Percentiles rank a stretch among this genome's conserved stretches.
phyloP scores from a whole-genome alignment of 805 yeast genomes.

The Zygosaccharomyces bailii region DNA sequence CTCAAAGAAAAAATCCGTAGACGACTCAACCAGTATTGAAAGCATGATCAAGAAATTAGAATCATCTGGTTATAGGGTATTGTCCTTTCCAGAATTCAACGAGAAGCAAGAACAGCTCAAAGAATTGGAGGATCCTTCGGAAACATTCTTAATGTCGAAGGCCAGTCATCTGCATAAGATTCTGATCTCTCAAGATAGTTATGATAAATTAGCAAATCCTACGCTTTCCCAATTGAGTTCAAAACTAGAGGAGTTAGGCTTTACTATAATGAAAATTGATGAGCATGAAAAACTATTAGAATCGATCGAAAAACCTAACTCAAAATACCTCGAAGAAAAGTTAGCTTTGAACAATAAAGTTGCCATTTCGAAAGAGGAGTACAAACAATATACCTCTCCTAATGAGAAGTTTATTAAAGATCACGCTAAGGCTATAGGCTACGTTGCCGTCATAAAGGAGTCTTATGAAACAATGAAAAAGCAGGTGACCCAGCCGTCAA shows the following conservation, averaged over 20 bases:
- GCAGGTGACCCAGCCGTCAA: slow-evolving; percentile 17
- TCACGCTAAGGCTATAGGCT: slow-evolving; percentile 16
- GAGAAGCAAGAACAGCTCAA: slow-evolving; percentile 12
- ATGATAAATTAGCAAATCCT: slow-evolving; percentile 12
- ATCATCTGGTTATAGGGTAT: slow-evolving; percentile 10
- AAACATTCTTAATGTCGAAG: slow-evolving; percentile 15
- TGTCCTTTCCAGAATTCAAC: slow-evolving; percentile 11
- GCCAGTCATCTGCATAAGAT: slow-evolving; percentile 19
- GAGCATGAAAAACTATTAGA: slow-evolving; percentile 11
- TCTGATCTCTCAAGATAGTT: slow-evolving; percentile 21
- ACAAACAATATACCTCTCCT: slow-evolving; percentile 4
- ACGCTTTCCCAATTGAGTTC: slow-evolving; percentile 2
- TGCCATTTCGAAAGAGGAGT: slow-evolving; percentile 20
- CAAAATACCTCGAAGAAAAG: slow-evolving; percentile 20
- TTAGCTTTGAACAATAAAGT: slow-evolving; percentile 9
- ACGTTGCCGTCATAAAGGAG: slow-evolving; percentile 14
- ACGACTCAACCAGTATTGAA: slow-evolving; percentile 2
- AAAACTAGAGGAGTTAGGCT: slow-evolving; percentile 4
- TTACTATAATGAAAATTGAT: slow-evolving; percentile 4
- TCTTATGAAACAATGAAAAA: slow-evolving; percentile 14
- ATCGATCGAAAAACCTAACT: slow-evolving; percentile 13
- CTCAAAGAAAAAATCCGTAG: slow-evolving; percentile 7
- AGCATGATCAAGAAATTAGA: slow-evolving; percentile 8
- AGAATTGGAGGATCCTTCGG: slow-evolving; percentile 18
- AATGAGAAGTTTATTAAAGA: slow-evolving; percentile 2